Base-by-base conservation (phyloP, 1,139 yeast species). In the Pneumocystis oryctolagi region DNA sequence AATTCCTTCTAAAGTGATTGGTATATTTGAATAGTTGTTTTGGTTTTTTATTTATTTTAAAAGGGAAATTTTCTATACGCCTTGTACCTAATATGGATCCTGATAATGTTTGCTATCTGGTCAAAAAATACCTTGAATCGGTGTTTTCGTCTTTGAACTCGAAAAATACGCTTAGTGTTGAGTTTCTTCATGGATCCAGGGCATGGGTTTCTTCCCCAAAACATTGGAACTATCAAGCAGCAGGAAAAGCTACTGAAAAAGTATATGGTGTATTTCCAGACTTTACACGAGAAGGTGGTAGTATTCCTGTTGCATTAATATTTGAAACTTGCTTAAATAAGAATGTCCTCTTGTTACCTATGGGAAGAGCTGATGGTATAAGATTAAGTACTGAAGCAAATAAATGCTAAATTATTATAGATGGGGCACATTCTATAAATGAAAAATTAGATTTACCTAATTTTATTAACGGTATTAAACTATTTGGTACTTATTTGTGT, bases 391-490 rank as follows among this genome's bases (percentile, higher is more conserved):
- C 25, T 47, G 25, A 25, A 47, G 20, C 25, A 25, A 47, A 47
- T 47, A 25, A 47, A 8, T 14, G 25, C 12, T 47, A 25, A 47
- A 25, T 47, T 16, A 5, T 37, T 25, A 25, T 47, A 47, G 55
- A 94, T 71, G 98, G 98, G 70, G 98, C 99, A 62, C 99, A 94
- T 75, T 89, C 97, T 35, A 89, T 92, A 71, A 92, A 92, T 73
- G 99, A 94, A 77, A 94, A 94, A 79, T 78, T 94, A 72, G 87
- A 94, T 73, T 78, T 89, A 62, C 77, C 87, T 69, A 94, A 94
- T 79, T 94, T 88, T 76, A 84, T 92, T 70, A 87, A 88, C 73
- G 99, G 99, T 67, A 84, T 87, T 72, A 94, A 94, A 80, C 86
- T 96, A 34, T 82, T 92, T 76, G 88, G 95, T 68, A 96, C 97